Conservation (phyloP, 139 green algal species). For the Eudorina sp. region DNA sequence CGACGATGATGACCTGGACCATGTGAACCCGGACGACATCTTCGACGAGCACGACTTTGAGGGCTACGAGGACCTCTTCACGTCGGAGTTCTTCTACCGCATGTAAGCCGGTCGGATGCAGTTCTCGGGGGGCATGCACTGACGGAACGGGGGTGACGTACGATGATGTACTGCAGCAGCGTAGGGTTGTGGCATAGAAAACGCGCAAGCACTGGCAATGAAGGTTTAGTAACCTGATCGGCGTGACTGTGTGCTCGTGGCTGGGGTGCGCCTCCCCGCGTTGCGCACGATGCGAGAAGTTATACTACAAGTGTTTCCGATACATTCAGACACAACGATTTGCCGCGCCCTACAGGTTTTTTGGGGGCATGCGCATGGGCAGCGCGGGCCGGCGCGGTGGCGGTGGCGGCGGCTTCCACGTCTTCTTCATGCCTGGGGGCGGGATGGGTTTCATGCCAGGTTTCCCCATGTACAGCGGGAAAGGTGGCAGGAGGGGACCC, state of each 20-base stretch:
- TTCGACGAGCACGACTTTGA: constrained; percentile 46
- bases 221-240: too few relatives aligned
- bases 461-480: not conserved
- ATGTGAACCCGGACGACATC: constrained; percentile 50
- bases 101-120: not conserved
- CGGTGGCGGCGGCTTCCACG: not conserved
- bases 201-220: too few relatives aligned
- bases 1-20: constrained; percentile 64
- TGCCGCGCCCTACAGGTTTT: constrained; percentile 33
- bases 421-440: constrained; percentile 12
- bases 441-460: not conserved
- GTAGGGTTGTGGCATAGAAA: too few relatives aligned
- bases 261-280: too few relatives aligned
- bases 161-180: too few relatives aligned
- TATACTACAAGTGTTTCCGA: too few relatives aligned
- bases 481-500: not conserved
- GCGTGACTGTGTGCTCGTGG: too few relatives aligned
- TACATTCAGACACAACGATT: too few relatives aligned
- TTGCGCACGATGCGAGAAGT: too few relatives aligned
- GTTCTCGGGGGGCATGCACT: too few relatives aligned
- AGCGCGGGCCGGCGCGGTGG: not conserved
- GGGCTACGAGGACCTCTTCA: constrained; percentile 9
- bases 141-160: too few relatives aligned
- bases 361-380: constrained; percentile 50
- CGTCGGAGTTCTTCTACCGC: constrained; percentile 40